Conservation (phyloP, 345 rosid species). For the Hibiscus syriacus region DNA sequence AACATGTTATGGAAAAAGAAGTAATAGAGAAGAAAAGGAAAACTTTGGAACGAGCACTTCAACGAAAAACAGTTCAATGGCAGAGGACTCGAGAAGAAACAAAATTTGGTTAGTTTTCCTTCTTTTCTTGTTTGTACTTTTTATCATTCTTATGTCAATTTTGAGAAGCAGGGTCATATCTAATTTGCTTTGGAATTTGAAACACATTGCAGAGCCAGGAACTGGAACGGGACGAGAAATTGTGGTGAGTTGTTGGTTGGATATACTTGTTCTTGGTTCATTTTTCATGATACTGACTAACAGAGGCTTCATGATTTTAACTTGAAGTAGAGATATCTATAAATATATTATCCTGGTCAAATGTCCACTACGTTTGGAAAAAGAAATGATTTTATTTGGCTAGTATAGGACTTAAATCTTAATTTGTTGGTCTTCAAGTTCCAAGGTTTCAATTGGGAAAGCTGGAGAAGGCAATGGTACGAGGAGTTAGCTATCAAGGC, state of each 20-base stretch:
- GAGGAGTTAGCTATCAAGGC: constrained; percentile 37
- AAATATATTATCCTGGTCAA: no score
- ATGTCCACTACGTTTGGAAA: no score
- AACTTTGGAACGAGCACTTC: constrained; percentile 32
- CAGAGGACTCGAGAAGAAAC: constrained; percentile 25
- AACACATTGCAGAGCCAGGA: constrained; percentile 39
- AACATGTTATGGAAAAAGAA: constrained; percentile 40
- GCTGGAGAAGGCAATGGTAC: constrained; percentile 46
- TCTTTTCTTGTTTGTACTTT: neutral
- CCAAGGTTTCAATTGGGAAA: constrained; percentile 56
- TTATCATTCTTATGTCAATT: neutral
- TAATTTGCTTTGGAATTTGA: neutral
- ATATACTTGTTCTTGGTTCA: neutral
- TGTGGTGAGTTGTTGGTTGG: constrained; percentile 28
- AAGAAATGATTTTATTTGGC: no score
- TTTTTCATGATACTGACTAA: neutral
- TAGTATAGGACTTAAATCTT: no score
- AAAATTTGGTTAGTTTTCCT: constrained; percentile 25
- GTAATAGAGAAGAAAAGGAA: constrained; percentile 34
- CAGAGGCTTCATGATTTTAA: neutral
- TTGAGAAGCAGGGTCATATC: neutral
- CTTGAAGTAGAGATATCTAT: no score
- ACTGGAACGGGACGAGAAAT: constrained; percentile 46
- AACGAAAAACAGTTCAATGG: constrained; percentile 27
- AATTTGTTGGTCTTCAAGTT: constrained; percentile 26